These are phyloP conservation scores for Zopfochytrium polystomum DNA, from an alignment of 371 early-diverging fungal genomes.

Conservation along the genomic window DNA sequence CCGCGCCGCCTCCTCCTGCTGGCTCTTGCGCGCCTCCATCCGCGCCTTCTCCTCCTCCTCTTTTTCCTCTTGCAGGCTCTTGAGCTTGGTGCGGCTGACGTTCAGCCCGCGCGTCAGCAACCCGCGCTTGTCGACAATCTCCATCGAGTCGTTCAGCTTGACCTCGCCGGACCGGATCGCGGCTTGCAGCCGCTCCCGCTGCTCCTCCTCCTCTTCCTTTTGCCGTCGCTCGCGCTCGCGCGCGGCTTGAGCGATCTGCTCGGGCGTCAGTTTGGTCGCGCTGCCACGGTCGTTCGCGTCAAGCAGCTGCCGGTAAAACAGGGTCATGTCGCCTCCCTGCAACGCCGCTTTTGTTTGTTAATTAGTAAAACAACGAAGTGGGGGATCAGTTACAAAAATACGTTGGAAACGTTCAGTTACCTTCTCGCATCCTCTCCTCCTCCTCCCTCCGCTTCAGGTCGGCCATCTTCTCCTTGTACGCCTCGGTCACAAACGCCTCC, in stretches of 20 bases:
- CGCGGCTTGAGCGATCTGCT: constrained; percentile 12
- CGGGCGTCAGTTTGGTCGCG: constrained; percentile 13
- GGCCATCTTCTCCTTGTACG: constrained; percentile 77
- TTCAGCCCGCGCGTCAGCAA: constrained; percentile 77
- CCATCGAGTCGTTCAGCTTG: constrained; percentile 66
- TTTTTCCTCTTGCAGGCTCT: constrained; percentile 19
- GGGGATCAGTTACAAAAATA: background rate
- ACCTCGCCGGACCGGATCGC: constrained; percentile 49
- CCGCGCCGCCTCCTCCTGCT: constrained; percentile 55
- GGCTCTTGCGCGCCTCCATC: constrained; percentile 44
- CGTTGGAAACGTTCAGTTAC: constrained; percentile 5
- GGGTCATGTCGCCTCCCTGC: constrained; percentile 49
- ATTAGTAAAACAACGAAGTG: background rate
- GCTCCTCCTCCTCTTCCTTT: constrained; percentile 35
- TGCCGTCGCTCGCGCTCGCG: constrained; percentile 40
- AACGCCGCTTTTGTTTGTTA: constrained; percentile 7
- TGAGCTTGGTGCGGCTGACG: constrained; percentile 43
- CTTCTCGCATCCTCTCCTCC: constrained; percentile 70
- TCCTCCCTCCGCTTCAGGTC: constrained; percentile 74
- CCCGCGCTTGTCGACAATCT: constrained; percentile 76
- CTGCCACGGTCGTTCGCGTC: constrained; percentile 27
- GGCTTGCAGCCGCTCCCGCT: constrained; percentile 36
- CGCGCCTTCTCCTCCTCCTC: constrained; percentile 44
- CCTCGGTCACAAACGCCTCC: constrained; percentile 83
- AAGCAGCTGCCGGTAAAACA: constrained; percentile 56